Conservation (phyloP, 176 grass and related monocot genomes). For the Oryza glaberrima region DNA sequence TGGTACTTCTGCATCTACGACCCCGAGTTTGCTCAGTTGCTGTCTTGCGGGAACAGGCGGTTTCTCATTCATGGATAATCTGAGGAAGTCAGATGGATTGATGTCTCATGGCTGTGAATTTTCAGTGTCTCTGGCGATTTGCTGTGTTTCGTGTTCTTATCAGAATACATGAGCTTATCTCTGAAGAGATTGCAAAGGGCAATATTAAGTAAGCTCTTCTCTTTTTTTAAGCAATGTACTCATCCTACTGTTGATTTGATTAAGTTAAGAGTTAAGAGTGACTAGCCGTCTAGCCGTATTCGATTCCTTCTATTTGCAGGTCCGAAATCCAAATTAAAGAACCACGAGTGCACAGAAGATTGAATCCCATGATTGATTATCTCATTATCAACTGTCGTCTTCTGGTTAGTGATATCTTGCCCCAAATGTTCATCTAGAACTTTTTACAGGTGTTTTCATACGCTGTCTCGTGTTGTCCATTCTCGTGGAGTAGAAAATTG, state of each 20-base stretch:
- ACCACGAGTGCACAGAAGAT: not conserved
- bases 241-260: not conserved
- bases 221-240: not conserved
- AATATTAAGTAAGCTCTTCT: not conserved
- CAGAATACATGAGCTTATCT: not conserved
- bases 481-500: not conserved
- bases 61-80: not conserved
- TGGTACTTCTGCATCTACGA: not conserved
- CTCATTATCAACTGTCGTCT: not conserved
- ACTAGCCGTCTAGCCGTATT: not conserved
- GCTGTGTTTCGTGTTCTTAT: not conserved
- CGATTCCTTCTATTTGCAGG: not conserved
- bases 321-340: not conserved
- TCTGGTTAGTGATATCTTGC: slow-evolving; percentile 1
- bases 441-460: not conserved
- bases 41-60: not conserved
- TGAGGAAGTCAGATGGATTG: not conserved
- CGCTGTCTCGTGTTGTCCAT: not conserved
- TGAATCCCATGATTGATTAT: not conserved
- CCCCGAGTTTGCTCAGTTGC: not conserved
- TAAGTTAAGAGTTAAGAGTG: too few relatives aligned
- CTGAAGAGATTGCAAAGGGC: not conserved
- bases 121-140: not conserved
- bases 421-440: slow-evolving; percentile 11
- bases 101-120: not conserved